Conservation (phyloP, 176 grass and related monocot species). For the Elaeis guineensis region DNA sequence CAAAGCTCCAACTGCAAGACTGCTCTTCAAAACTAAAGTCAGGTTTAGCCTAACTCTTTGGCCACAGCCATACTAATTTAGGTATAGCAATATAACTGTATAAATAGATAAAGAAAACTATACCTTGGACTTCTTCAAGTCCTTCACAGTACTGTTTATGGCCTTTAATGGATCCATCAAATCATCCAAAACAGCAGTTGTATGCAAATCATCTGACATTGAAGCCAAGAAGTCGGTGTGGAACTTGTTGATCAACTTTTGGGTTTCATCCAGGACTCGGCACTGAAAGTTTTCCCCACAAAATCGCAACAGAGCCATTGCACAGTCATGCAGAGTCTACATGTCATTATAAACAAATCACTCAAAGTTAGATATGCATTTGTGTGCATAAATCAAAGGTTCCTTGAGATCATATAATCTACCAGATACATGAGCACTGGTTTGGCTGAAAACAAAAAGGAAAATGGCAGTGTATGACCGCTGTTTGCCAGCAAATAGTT, state of each 20-base stretch:
- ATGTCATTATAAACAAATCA: slow-evolving; percentile 13
- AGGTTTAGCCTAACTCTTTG: slow-evolving; percentile 2
- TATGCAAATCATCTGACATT: slow-evolving; percentile 82
- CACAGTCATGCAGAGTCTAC: slow-evolving; percentile 76
- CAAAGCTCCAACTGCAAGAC: background rate
- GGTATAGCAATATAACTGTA: background rate
- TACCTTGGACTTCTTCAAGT: slow-evolving; percentile 84
- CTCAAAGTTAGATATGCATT: too few species aligned
- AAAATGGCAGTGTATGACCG: too few species aligned
- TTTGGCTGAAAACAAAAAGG: background rate
- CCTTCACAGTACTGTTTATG: slow-evolving; percentile 74
- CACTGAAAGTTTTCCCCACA: slow-evolving; percentile 32
- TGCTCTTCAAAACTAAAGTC: too few species aligned
- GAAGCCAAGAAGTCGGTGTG: slow-evolving; percentile 40
- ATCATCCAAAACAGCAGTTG: slow-evolving; percentile 84
- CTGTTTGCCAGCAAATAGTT: too few species aligned
- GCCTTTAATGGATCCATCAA: slow-evolving; percentile 72
- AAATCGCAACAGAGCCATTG: slow-evolving; percentile 39
- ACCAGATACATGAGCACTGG: background rate
- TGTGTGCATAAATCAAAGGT: too few species aligned
- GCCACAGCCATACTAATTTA: background rate
- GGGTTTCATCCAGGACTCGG: slow-evolving; percentile 39
- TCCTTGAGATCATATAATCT: too few species aligned
- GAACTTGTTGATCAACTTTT: slow-evolving; percentile 50
- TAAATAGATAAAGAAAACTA: background rate